Percentiles rank a stretch among this genome's conserved stretches.
Conservation (phyloP, 1,139 yeast species). For the Blastobotrys capitulatus region DNA sequence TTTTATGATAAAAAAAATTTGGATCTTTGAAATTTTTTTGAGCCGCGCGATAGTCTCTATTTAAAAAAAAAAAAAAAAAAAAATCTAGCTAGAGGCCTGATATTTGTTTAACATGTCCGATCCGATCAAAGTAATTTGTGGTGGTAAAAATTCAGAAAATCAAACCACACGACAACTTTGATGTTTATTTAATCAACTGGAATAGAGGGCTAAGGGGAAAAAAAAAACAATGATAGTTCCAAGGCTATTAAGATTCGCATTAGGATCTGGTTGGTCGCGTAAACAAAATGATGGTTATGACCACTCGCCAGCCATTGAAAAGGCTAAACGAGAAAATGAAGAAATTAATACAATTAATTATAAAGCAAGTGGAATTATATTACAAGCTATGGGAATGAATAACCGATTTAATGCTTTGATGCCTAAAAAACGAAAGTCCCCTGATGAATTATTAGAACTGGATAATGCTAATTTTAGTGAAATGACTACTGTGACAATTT, state of each 20-base stretch:
- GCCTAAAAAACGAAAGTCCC: not conserved
- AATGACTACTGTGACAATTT: not conserved
- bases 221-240: slow-evolving; percentile 24
- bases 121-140: not conserved
- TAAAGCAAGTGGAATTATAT: slow-evolving; percentile 14
- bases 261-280: slow-evolving; percentile 25
- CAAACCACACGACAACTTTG: too few relatives aligned
- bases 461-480: not conserved
- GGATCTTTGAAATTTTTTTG: not conserved
- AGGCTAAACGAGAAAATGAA: slow-evolving; percentile 14
- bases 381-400: not conserved
- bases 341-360: slow-evolving; percentile 11
- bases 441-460: not conserved
- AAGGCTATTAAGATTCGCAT: slow-evolving; percentile 25
- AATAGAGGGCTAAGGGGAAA: not conserved
- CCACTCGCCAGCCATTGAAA: slow-evolving; percentile 1
- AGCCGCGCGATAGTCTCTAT: slow-evolving; percentile 9
- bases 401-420: too few relatives aligned
- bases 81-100: too few relatives aligned
- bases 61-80: too few relatives aligned
- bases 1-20: slow-evolving; percentile 2
- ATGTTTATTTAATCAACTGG: not conserved
- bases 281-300: slow-evolving; percentile 14
- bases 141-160: too few relatives aligned
- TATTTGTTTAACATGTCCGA: not conserved